Base-by-base conservation (phyloP, 441 rosid genomes). In the Erysimum pusillum region DNA sequence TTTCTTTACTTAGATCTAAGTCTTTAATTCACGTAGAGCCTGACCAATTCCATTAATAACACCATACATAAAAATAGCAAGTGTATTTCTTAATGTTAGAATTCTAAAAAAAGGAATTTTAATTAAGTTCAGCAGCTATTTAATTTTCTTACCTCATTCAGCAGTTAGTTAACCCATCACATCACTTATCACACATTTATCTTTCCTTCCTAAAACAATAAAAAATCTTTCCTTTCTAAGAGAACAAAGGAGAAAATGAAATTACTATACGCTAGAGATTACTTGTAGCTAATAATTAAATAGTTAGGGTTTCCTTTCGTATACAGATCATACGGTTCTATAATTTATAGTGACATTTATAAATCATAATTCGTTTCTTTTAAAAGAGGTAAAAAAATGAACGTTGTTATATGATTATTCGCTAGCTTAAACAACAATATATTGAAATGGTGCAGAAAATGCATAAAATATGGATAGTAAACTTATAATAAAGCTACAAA, bases 221-320 rank as follows among this genome's bases (percentile, higher is more conserved):
- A 61, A 77, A 56, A 41, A 49, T 28, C 4, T 28, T 12, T 76
- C 59, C 49, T 35, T 61, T 35, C 17, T 28, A 63, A 41, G 57
- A 41, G 57, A 76, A 38, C 17, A 46, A 32, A 57, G 32, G 64
- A 36, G 67, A 77, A 46, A 49, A 17, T 9, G 14, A 38, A 67
- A 51, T 60, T 46, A 60, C 11, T 17, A 15, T 14, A 69, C 75
- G 70, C 36, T 68, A 32, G 15, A 51, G 48, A 48, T 71, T 58
- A 58, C 77, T 73, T 77, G 69, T 51, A 49, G 42, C 38, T 36
- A 69, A 53, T 68, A 60, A 32, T 39, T 63, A 9, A 64, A 56
- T n/a, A 58, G 34, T 38, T 57, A 48, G 6, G 51, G 31, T 56
- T 70, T 56, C 25, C 39, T 57, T 35, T 58, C 38, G 17, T 63